Conservation (phyloP, 2,329 filamentous ascomycete genomes). For the Dryadomyces quercus-mongolicae region DNA sequence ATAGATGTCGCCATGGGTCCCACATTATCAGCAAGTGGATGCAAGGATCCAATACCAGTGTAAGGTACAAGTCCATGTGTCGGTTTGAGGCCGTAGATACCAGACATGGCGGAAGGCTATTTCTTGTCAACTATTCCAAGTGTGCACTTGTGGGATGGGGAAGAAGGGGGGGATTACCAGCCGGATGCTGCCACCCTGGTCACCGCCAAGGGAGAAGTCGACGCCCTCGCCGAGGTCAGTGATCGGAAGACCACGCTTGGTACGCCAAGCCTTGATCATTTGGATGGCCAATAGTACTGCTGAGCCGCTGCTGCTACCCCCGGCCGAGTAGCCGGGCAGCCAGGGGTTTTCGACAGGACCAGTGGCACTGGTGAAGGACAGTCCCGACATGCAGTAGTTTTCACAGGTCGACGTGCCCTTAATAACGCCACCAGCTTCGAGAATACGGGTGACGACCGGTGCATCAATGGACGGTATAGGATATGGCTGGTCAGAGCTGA, state of each 20-base stretch:
- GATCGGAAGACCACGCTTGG: constrained; percentile 46
- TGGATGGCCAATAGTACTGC: constrained; percentile 27
- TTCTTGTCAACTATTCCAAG: too few species aligned
- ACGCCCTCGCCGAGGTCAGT: constrained; percentile 23
- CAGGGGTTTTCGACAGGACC: constrained; percentile 64
- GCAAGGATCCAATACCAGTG: constrained; percentile 29
- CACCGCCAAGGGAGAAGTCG: constrained; percentile 35
- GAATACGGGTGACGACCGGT: constrained; percentile 18
- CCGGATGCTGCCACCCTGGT: constrained; percentile 64
- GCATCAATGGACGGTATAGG: constrained; percentile 52
- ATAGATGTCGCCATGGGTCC: constrained; percentile 31
- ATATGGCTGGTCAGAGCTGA: constrained; percentile 35
- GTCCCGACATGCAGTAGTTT: constrained; percentile 42
- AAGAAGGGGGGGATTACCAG: constrained; percentile 24
- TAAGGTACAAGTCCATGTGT: constrained; percentile 37
- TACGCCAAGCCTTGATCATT: constrained; percentile 5
- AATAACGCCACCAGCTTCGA: constrained; percentile 56
- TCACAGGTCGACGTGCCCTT: constrained; percentile 70
- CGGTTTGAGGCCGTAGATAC: constrained; percentile 32
- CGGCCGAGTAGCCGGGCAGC: constrained; percentile 60
- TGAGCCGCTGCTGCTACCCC: constrained; percentile 63
- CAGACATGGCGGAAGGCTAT: constrained; percentile 25
- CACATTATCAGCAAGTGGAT: constrained; percentile 30
- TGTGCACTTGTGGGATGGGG: background rate
- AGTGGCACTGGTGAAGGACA: constrained; percentile 54